Percentiles rank a stretch among this genome's conserved stretches.
Conservation (phyloP, 148 eudicot species). For the Rhododendron kiyosumense region DNA sequence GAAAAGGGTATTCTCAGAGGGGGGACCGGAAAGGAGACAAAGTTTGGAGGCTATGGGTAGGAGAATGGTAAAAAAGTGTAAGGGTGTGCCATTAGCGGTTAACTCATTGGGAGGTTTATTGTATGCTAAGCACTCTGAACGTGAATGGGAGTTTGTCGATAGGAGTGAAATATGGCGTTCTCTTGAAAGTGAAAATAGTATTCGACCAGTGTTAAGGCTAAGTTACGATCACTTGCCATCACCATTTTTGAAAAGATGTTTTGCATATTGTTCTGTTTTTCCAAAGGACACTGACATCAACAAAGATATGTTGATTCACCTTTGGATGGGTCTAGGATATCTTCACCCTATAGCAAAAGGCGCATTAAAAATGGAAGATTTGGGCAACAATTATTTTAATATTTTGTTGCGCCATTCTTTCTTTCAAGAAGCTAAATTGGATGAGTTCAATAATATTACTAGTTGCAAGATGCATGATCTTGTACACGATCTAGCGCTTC, state of each 20-base stretch:
- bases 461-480: too few species aligned
- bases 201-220: neutral
- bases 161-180: neutral
- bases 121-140: neutral
- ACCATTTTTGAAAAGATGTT: neutral
- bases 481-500: too few species aligned
- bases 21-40: neutral
- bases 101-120: neutral
- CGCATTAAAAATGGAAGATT: too few species aligned
- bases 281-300: neutral
- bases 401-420: too few species aligned
- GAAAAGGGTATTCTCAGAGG: neutral
- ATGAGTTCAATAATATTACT: too few species aligned
- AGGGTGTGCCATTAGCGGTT: neutral
- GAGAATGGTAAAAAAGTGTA: neutral
- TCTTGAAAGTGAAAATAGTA: neutral
- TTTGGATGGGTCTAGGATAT: neutral
- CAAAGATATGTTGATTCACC: neutral
- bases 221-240: neutral
- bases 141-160: neutral
- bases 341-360: neutral
- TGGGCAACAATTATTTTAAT: too few species aligned
- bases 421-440: too few species aligned
- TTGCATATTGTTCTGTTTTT: neutral
- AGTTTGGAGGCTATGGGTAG: neutral